Evolutionary conservation across 202 grass and related monocot species (phyloP), one percentile per base, ranked within the genome.

Genomic region (Brachypodium distachyon): DNA sequence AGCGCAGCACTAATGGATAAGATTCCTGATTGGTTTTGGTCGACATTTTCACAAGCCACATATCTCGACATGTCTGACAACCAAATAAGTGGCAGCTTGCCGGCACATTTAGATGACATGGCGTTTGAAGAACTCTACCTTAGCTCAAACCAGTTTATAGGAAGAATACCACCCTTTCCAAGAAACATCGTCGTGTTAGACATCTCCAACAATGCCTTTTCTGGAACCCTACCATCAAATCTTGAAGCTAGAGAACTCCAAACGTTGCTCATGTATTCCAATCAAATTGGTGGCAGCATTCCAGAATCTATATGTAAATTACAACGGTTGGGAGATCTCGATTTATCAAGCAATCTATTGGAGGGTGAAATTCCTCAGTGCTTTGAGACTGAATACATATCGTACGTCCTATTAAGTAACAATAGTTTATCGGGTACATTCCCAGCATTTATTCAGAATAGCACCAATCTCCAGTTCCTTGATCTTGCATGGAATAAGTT

Each of bases 21-120:
- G 17, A 16, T 88, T 32, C 81, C 86, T n/a, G 40, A 77, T 49
- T 89, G 76, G 81, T 81, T 89, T 46, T 88, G 81, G 69, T 23
- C 28, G 2, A 34, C 68, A 61, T 47, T 74, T 37, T 77, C 78
- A 3, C 8, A 55, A 4, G 39, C 40, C 9, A 4, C 0, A 31
- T 3, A 4, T 18, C 7, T 83, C 0, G n/a, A 74, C 11, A 25
- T 79, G 1, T 87, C 79, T 4, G 0, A 67, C 1, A 87, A 82
- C 9, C 16, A 52, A 57, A 38, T 78, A 28, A 75, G 10, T 28
- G 87, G 82, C 1, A 32, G 7, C 22, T 40, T 89, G 51, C 77
- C 82, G 6, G 9, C 27, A 41, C 14, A 70, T 28, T 3, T 77
- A 0, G 10, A 59, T 46, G 33, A 14, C 65, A 77, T 73, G 34